phyloP scores from a whole-genome alignment of 1,284 basidiomycete species.

The Cerrena zonata region DNA sequence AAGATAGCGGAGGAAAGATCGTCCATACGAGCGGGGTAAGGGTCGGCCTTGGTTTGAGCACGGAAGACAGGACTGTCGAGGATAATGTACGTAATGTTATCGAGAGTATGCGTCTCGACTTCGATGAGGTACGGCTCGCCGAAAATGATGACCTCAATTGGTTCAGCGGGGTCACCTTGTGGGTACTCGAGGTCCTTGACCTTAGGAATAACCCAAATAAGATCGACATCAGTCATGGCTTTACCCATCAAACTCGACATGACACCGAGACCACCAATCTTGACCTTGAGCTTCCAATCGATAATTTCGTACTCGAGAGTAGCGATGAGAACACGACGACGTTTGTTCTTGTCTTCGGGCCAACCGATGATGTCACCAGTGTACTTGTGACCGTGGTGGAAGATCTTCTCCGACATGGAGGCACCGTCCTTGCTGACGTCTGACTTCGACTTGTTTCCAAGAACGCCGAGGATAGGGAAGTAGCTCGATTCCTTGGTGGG shows the following conservation, averaged over 20 bases:
- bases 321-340: constrained; percentile 82
- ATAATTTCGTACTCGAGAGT: constrained; percentile 93
- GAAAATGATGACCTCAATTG: constrained; percentile 92
- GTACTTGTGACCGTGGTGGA: constrained; percentile 45
- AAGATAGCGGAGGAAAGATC: constrained; percentile 91
- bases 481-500: constrained; percentile 62
- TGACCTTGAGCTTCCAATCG: constrained; percentile 94
- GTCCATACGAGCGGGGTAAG: constrained; percentile 93
- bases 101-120: constrained; percentile 83
- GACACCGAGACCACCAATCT: constrained; percentile 92
- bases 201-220: constrained; percentile 89
- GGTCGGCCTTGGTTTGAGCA: constrained; percentile 88
- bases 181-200: constrained; percentile 90
- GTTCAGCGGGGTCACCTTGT: constrained; percentile 81
- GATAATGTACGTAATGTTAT: constrained; percentile 90
- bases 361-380: constrained; percentile 75
- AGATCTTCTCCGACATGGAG: constrained; percentile 56
- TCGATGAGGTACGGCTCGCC: constrained; percentile 91
- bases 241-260: constrained; percentile 96
- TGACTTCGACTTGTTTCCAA: constrained; percentile 60
- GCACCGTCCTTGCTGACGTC: constrained; percentile 47
- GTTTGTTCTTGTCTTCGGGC: constrained; percentile 86
- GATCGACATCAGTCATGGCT: constrained; percentile 90
- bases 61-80: constrained; percentile 92
- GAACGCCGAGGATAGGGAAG: constrained; percentile 67